phyloP scores from a whole-genome alignment of 148 eudicot species.

The Spergularia bocconei region DNA sequence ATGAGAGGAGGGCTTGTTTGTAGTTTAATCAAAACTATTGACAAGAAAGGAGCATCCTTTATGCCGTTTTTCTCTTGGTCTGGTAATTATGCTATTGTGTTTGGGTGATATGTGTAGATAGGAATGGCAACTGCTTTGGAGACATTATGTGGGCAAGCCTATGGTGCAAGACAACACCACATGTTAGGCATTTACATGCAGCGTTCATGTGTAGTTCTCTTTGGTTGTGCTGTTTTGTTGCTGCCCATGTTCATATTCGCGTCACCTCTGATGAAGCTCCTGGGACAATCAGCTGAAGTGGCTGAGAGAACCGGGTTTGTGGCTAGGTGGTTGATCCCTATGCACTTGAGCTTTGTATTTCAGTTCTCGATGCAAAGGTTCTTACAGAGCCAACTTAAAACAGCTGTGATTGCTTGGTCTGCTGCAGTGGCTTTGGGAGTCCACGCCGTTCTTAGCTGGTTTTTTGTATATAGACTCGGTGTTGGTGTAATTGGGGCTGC shows the following conservation, averaged over 20 bases:
- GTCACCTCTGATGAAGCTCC: conserved; percentile 27
- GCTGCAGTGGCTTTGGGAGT: conserved; percentile 33
- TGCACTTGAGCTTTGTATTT: conserved; percentile 54
- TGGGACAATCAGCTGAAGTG: conserved; percentile 36
- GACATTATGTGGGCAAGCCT: conserved; percentile 52
- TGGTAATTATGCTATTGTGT: too few relatives aligned
- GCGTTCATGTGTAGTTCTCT: conserved; percentile 38
- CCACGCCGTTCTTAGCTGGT: conserved; percentile 53
- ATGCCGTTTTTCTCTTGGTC: background rate
- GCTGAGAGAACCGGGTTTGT: conserved; percentile 34
- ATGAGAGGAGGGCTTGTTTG: too few relatives aligned
- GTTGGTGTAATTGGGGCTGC: conserved; percentile 57
- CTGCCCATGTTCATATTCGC: conserved; percentile 41
- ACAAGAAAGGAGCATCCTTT: background rate
- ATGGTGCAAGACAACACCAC: conserved; percentile 42
- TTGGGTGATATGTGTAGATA: conserved; percentile 23
- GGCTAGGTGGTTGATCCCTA: conserved; percentile 35
- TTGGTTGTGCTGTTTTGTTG: conserved; percentile 24
- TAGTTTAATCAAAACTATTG: too few relatives aligned
- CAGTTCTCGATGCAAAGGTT: conserved; percentile 51
- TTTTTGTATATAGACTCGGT: conserved; percentile 43
- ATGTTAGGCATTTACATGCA: conserved; percentile 48
- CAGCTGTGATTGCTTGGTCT: conserved; percentile 45
- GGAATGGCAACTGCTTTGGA: conserved; percentile 56
- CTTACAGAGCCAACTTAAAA: conserved; percentile 60